Percentiles rank a stretch among this genome's conserved stretches.
These are phyloP conservation scores for Paramecium pentaurelia DNA, from an alignment of 73 alveolate genomes.

Conservation along the genomic window DNA sequence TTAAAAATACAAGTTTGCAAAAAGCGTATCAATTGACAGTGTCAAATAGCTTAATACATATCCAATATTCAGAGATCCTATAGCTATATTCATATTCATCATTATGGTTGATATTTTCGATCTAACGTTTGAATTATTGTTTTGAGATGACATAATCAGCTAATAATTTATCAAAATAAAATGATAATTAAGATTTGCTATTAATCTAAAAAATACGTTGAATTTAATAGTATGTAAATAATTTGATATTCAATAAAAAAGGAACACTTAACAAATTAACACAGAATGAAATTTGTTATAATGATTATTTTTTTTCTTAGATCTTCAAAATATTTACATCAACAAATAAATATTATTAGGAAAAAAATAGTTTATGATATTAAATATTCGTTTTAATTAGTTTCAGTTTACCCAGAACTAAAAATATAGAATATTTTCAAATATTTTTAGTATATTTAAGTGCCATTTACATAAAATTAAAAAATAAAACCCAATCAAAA, in stretches of 20 bases:
- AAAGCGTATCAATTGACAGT: constrained; percentile 29
- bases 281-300: neutral
- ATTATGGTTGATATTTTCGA: neutral
- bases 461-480: no score
- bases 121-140: neutral
- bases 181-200: neutral
- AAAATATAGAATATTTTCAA: neutral
- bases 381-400: no score
- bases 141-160: neutral
- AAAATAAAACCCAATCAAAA: no score
- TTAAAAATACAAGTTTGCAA: neutral
- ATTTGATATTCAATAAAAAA: neutral
- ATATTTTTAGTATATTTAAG: no score
- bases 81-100: neutral
- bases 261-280: neutral
- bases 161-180: neutral
- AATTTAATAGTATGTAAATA: neutral
- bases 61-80: constrained; percentile 17
- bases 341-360: no score
- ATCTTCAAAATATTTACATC: neutral
- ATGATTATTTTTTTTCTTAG: neutral
- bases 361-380: no score
- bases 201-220: neutral
- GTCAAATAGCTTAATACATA: constrained; percentile 30
- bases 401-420: neutral